phyloP scores from a whole-genome alignment of 2,329 filamentous ascomycete genomes.

The Proliferodiscus dingleyae region DNA sequence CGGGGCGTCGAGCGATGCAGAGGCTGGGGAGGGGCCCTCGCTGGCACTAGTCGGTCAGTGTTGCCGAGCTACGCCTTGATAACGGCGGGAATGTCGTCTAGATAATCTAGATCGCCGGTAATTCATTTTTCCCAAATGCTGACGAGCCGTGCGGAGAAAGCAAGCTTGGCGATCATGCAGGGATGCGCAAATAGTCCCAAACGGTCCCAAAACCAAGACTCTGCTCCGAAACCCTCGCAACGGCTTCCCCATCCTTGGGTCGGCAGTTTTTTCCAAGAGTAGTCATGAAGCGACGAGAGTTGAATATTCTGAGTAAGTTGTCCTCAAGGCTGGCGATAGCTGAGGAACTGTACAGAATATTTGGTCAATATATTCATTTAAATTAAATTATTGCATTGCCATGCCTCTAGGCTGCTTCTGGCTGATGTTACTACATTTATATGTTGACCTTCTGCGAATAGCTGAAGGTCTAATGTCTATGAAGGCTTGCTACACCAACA shows the following conservation, averaged over 20 bases:
- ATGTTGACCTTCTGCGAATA: too few relatives aligned
- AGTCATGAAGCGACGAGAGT: not conserved
- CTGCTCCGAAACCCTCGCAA: not conserved
- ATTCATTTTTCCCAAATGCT: not conserved
- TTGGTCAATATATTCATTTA: too few relatives aligned
- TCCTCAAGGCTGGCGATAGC: not conserved
- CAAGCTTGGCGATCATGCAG: not conserved
- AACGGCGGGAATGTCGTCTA: not conserved
- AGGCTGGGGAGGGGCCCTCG: too few relatives aligned
- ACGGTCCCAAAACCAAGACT: not conserved
- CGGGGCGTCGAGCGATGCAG: too few relatives aligned
- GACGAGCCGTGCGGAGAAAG: not conserved
- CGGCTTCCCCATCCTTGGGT: not conserved
- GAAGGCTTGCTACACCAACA: slow-evolving; percentile 1
- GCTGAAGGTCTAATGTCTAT: too few relatives aligned
- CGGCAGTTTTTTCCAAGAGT: not conserved
- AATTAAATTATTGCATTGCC: too few relatives aligned
- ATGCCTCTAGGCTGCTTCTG: too few relatives aligned
- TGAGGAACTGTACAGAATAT: too few relatives aligned
- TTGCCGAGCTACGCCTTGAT: too few relatives aligned
- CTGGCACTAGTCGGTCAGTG: too few relatives aligned
- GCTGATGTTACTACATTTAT: too few relatives aligned
- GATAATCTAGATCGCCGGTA: not conserved
- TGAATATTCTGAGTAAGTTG: not conserved
- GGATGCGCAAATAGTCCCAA: not conserved